Evolutionary conservation across 78 protist species (phyloP), one percentile per base, ranked within the genome.

Genomic region (Dictyostelium purpureum): DNA sequence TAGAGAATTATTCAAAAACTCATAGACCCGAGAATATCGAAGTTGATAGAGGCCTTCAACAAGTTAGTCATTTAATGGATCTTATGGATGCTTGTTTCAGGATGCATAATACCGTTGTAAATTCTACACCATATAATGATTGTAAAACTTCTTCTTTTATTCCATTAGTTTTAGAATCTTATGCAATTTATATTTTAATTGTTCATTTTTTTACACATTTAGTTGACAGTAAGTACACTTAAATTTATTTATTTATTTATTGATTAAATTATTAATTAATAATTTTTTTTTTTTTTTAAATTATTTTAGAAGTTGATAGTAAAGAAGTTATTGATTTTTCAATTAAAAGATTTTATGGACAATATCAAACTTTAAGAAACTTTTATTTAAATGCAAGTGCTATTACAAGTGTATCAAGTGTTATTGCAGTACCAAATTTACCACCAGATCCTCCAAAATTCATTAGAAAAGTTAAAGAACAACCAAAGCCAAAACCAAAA

Each of bases 381-480:
- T 92, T 75, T 52, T 92, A 73, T 54, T 33, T 81, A 18, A 81
- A 90, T 78, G 82, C 90, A 24, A 90, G 77, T 56, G 94, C 90
- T 26, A 65, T 90, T 26, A 67, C 76, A 11, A 81, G 82, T 76
- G 94, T 90, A 12, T 35, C 76, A 0, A 74, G 87, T 52, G 94
- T 90, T 12, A 90, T 90, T 78, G 94, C 94, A 0, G 94, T 90
- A 24, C 94, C 94, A 54, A 90, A 73, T 43, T 38, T 90, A 14
- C 94, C 94, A 74, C 94, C 88, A 57, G 94, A 90, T 47, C 94
- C 94, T 4, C 94, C 94, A 31, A 81, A 90, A 40, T 90, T 90
- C 57, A 63, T 79, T 28, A 73, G 79, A 52, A 90, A 52, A 33
- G 33, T 74, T 10, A 77, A 43, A 33, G 82, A 73, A 10, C 57